phyloP scores from a whole-genome alignment of 169 alveolate genomes.

The Cryptosporidium bovis region DNA sequence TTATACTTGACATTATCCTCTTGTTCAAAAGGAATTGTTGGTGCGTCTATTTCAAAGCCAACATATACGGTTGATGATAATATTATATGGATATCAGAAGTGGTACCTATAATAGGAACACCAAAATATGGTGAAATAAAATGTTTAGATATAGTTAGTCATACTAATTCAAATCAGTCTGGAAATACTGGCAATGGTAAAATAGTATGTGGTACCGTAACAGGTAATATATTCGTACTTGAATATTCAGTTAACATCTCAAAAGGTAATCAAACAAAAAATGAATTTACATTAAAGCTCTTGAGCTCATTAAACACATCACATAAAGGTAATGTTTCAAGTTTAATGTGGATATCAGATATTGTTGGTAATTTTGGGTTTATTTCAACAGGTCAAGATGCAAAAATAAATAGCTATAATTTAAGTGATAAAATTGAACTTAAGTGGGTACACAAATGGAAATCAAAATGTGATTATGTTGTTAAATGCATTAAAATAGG shows the following conservation, averaged over 20 bases:
- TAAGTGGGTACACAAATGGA: constrained; percentile 55
- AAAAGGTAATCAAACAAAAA: no score
- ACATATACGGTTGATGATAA: neutral
- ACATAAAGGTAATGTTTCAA: constrained; percentile 65
- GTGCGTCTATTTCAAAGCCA: constrained; percentile 12
- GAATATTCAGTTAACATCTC: neutral
- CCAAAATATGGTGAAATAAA: constrained; percentile 69
- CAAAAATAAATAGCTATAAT: constrained; percentile 25
- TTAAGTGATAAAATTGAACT: neutral
- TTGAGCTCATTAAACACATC: neutral
- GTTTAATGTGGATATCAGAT: constrained; percentile 23
- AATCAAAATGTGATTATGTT: constrained; percentile 32
- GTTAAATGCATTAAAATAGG: constrained; percentile 36
- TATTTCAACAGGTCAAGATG: constrained; percentile 70
- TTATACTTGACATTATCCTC: constrained; percentile 30
- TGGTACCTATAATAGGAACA: constrained; percentile 16
- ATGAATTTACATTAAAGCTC: constrained; percentile 2
- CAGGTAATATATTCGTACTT: constrained; percentile 26
- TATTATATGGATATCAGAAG: neutral
- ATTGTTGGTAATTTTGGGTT: neutral
- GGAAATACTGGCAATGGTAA: neutral
- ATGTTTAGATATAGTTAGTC: constrained; percentile 19
- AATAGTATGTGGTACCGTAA: constrained; percentile 62
- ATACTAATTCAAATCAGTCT: neutral
- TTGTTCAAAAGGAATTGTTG: constrained; percentile 52